Evolutionary conservation across 352 stramenopile species (phyloP).

Genomic region (Globisporangium rhizosaccharum): DNA sequence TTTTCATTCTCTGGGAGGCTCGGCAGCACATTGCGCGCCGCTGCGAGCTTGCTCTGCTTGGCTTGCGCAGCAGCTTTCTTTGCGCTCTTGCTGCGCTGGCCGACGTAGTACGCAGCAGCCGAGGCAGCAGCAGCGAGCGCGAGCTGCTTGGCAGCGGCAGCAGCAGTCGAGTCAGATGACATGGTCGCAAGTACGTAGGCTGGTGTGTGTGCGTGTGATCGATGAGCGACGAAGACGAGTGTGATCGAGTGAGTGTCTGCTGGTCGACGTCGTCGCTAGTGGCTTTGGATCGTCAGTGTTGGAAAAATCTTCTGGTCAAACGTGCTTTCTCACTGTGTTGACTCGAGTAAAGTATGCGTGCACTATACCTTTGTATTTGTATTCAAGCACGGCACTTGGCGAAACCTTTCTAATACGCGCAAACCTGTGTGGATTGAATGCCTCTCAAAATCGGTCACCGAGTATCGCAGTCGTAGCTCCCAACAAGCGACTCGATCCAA

Average conservation of each 20-base stretch:
- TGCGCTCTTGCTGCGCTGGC: conserved; percentile 33
- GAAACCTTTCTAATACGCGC: background rate
- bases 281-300: background rate
- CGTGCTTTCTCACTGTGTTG: background rate
- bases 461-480: too few species aligned
- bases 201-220: background rate
- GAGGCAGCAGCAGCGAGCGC: conserved; percentile 46
- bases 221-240: background rate
- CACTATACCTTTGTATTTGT: background rate
- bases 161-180: background rate
- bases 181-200: background rate
- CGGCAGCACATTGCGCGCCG: conserved; percentile 12
- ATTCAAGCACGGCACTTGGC: background rate
- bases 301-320: conserved; percentile 14
- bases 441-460: too few species aligned
- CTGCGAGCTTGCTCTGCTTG: conserved; percentile 14
- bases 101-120: conserved; percentile 62
- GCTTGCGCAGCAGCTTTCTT: conserved; percentile 19
- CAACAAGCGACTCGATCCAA: background rate
- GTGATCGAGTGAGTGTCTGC: background rate
- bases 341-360: background rate
- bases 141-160: conserved; percentile 37
- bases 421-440: too few species aligned
- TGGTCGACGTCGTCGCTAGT: background rate
- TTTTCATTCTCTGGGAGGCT: conserved; percentile 36